Evolutionary conservation across 176 grass and related monocot species (phyloP), one percentile per base, ranked within the genome.

Genomic region (Areca catechu): DNA sequence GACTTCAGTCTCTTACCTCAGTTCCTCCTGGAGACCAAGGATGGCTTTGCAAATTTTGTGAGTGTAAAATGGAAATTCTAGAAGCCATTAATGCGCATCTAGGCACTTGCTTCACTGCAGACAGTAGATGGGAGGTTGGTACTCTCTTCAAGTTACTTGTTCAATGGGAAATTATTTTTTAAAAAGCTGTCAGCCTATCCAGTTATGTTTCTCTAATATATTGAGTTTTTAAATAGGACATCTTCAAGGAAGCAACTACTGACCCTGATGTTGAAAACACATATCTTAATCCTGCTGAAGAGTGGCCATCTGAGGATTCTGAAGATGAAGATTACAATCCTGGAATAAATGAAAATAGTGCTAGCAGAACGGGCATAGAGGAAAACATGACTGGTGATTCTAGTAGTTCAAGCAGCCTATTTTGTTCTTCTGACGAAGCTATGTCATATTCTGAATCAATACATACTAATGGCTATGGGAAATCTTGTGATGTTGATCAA

Each of bases 251-350:
- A 98, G 84, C 77, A 69, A 79, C 66, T 23, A 64, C 77, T 69
- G 43, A 74, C 55, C 61, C 67, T 23, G 34, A 80, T 67, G 61
- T 51, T 63, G 66, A 85, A 51, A 74, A 80, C 76, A 51, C 67
- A 61, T 54, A 63, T 54, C 49, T 49, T 0, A 20, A 54, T 61
- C 57, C 57, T 60, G 73, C 56, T 60, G 72, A 88, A 75, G 87
- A 85, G 65, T 98, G 87, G 93, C 78, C 86, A 69, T 92, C 87
- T 85, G 93, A 98, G 72, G 89, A 98, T 80, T 98, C 93, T 73
- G 93, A 74, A 54, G 93, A 92, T 73, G 80, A 92, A 64, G 93
- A 98, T 73, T 98, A 98, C n/a, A 72, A 85, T 71, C 93, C 93
- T 49, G 80, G 85, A 71, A 69, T 67, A 78, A 79, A 84, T 62